A percentile compares a stretch with the other conserved stretches of the same genome.
Evolutionary conservation across 1,284 basidiomycete species (phyloP).

Genomic region (Irpex sp.): DNA sequence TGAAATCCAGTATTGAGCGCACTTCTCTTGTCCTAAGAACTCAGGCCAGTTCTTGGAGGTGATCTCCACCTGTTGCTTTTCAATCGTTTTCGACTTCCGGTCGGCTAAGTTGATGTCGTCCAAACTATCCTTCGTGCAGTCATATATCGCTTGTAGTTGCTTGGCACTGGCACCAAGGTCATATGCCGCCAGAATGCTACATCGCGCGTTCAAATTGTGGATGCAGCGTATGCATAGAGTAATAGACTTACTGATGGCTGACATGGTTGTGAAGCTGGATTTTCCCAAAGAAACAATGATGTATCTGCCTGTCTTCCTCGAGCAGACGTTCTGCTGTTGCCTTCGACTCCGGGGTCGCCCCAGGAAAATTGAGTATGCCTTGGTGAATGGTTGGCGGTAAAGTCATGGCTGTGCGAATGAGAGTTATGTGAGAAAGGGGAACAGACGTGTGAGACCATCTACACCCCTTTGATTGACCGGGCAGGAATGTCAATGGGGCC

Average conservation of each 20-base stretch:
- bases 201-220: constrained; percentile 14
- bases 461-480: no score
- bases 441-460: neutral
- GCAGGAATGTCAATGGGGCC: no score
- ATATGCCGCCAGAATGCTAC: constrained; percentile 58
- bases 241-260: constrained; percentile 44
- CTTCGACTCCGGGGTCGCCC: constrained; percentile 46
- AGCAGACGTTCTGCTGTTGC: constrained; percentile 43
- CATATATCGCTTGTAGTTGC: constrained; percentile 52
- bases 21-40: constrained; percentile 54
- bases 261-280: constrained; percentile 62
- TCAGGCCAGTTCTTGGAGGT: constrained; percentile 49
- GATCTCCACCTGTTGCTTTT: constrained; percentile 35
- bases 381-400: constrained; percentile 27
- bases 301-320: constrained; percentile 48
- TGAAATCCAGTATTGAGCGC: neutral
- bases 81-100: constrained; percentile 27
- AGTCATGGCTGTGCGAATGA: constrained; percentile 6
- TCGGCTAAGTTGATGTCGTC: constrained; percentile 42
- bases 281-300: constrained; percentile 55
- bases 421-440: neutral
- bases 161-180: constrained; percentile 56
- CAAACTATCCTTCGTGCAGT: constrained; percentile 36
- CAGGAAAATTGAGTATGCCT: constrained; percentile 47
- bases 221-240: neutral